These are phyloP conservation scores for Gremmenia infestans DNA, from an alignment of 2,329 filamentous ascomycete species.

Conservation along the genomic window DNA sequence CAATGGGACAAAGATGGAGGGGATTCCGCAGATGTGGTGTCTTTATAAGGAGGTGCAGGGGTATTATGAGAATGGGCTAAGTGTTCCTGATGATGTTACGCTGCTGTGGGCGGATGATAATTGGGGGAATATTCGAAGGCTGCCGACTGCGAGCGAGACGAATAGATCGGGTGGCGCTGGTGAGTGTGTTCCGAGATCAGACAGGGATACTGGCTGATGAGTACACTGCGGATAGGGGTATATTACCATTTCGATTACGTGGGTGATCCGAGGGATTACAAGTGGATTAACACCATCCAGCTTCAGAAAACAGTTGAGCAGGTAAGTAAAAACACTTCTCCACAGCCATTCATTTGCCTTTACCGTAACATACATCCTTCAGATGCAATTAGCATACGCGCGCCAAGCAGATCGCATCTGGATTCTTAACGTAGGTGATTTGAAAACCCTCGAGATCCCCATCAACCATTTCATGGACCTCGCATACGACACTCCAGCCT, in stretches of 20 bases:
- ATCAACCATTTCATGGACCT: conserved; percentile 50
- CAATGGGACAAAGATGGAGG: conserved; percentile 36
- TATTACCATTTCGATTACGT: conserved; percentile 58
- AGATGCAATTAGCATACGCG: conserved; percentile 58
- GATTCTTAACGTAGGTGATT: conserved; percentile 61
- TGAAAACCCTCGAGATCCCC: conserved; percentile 57
- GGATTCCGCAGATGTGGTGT: conserved; percentile 65
- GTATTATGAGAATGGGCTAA: conserved; percentile 58
- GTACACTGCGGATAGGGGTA: conserved; percentile 33
- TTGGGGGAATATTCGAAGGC: conserved; percentile 58
- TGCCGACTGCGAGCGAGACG: conserved; percentile 57
- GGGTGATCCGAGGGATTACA: conserved; percentile 43
- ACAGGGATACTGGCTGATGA: background rate
- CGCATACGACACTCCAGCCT: conserved; percentile 57
- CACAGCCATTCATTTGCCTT: background rate
- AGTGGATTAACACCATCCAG: conserved; percentile 63
- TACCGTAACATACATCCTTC: conserved; percentile 16
- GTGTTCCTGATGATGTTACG: conserved; percentile 62
- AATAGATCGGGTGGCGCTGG: conserved; percentile 57
- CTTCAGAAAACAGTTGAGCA: conserved; percentile 58
- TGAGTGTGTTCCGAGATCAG: background rate
- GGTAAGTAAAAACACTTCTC: conserved; percentile 34
- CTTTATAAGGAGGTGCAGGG: conserved; percentile 70
- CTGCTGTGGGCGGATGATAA: conserved; percentile 68
- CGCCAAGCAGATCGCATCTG: conserved; percentile 50